Conservation (phyloP, 1,284 basidiomycete species). For the Ganoderma lucidum region DNA sequence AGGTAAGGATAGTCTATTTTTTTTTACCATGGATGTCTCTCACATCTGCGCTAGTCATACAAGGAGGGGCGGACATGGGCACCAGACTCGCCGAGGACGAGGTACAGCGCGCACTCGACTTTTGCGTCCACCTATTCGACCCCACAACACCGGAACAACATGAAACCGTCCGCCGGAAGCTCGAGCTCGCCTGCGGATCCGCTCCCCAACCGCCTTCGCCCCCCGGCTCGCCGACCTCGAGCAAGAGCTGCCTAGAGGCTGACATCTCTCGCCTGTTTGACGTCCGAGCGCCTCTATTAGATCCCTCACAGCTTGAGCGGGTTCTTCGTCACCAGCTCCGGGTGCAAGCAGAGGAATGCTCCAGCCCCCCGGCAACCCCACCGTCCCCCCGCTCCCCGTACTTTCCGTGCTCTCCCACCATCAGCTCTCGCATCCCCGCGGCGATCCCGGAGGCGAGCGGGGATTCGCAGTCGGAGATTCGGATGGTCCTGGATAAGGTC, state of each 20-base stretch:
- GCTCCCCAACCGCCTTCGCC: constrained; percentile 1
- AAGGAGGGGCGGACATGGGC: constrained; percentile 79
- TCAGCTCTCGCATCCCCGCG: constrained; percentile 20
- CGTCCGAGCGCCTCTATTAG: constrained; percentile 41
- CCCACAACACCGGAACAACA: constrained; percentile 48
- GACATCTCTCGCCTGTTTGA: constrained; percentile 36
- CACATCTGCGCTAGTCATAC: constrained; percentile 60
- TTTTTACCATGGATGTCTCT: neutral
- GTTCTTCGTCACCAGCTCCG: constrained; percentile 26
- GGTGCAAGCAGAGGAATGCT: constrained; percentile 11
- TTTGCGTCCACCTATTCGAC: constrained; percentile 49
- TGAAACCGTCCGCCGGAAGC: constrained; percentile 40
- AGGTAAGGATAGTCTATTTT: constrained; percentile 45
- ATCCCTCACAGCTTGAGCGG: constrained; percentile 31
- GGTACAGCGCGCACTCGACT: constrained; percentile 59
- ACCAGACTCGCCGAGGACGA: constrained; percentile 71
- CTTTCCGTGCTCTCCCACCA: constrained; percentile 33
- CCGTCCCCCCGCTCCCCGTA: constrained; percentile 25
- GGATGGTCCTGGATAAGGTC: constrained; percentile 47
- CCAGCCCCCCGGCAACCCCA: constrained; percentile 6
- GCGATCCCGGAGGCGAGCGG: constrained; percentile 14
- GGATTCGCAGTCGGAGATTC: constrained; percentile 38
- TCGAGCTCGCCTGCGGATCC: constrained; percentile 28
- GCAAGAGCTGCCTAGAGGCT: constrained; percentile 5
- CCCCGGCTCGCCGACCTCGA: constrained; percentile 16